A percentile compares a stretch with the other conserved stretches of the same genome.
Evolutionary conservation across 2,329 filamentous ascomycete genomes (phyloP).

Genomic region (Cladosporium halotolerans): DNA sequence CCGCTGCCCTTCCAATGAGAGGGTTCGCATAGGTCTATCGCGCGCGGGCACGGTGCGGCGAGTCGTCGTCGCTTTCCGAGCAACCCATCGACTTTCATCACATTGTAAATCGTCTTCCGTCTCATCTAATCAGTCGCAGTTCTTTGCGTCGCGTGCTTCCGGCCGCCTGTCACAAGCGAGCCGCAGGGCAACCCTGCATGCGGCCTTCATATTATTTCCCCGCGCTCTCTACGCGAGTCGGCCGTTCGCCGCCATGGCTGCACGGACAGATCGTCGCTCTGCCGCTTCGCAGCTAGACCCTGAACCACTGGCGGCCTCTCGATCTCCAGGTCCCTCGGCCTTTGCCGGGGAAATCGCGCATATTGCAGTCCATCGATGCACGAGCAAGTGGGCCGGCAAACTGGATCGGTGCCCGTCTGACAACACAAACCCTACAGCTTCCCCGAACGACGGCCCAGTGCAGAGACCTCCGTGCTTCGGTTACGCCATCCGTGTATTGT

Average conservation of each 20-base stretch:
- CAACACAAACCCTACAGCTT: not conserved
- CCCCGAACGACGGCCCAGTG: not conserved
- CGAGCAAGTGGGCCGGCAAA: not conserved
- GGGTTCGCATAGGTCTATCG: too few species aligned
- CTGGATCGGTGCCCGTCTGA: not conserved
- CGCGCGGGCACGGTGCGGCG: too few species aligned
- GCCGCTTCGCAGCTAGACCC: constrained; percentile 4
- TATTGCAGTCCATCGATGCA: constrained; percentile 3
- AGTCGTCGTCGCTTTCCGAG: too few species aligned
- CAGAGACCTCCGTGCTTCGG: not conserved
- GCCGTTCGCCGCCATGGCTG: not conserved
- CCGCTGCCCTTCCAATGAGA: too few species aligned
- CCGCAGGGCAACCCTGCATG: not conserved
- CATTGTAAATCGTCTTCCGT: too few species aligned
- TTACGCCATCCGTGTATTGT: not conserved
- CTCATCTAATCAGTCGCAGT: too few species aligned
- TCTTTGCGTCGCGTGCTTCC: too few species aligned
- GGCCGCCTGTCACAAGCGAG: not conserved
- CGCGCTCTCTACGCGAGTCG: not conserved
- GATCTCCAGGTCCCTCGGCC: not conserved
- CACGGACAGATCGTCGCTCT: constrained; percentile 3
- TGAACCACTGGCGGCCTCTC: not conserved
- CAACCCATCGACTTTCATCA: too few species aligned
- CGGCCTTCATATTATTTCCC: not conserved
- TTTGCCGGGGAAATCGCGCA: not conserved